Evolutionary conservation across 345 rosid species (phyloP).

Genomic region (Acer saccharum): DNA sequence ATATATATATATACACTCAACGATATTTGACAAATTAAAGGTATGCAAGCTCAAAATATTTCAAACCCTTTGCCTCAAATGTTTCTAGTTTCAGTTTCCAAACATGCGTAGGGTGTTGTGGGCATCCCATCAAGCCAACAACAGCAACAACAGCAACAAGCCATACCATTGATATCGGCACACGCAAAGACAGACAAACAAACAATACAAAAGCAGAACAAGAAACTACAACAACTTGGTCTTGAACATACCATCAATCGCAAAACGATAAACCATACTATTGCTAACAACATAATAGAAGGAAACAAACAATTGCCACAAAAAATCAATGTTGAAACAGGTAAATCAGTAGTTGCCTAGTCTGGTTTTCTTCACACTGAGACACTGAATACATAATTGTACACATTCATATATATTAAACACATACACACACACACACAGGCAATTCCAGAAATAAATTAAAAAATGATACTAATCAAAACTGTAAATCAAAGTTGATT

Average conservation of each 20-base stretch:
- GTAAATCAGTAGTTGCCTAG: background rate
- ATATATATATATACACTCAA: background rate
- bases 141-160: background rate
- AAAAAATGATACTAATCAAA: background rate
- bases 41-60: background rate
- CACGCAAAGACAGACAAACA: background rate
- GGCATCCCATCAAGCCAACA: background rate
- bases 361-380: background rate
- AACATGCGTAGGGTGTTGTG: no score
- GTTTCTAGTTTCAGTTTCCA: background rate
- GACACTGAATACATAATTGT: background rate
- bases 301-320: background rate
- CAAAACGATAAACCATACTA: background rate
- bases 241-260: background rate
- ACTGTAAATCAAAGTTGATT: background rate
- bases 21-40: background rate
- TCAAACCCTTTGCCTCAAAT: background rate
- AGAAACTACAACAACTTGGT: background rate
- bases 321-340: background rate
- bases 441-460: background rate
- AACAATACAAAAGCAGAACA: background rate
- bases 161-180: no score
- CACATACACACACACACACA: background rate
- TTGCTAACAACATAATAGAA: constrained; percentile 4
- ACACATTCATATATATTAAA: background rate